A percentile compares a stretch with the other conserved stretches of the same genome.
Evolutionary conservation across 345 rosid species (phyloP).

Genomic region (Angophora floribunda): DNA sequence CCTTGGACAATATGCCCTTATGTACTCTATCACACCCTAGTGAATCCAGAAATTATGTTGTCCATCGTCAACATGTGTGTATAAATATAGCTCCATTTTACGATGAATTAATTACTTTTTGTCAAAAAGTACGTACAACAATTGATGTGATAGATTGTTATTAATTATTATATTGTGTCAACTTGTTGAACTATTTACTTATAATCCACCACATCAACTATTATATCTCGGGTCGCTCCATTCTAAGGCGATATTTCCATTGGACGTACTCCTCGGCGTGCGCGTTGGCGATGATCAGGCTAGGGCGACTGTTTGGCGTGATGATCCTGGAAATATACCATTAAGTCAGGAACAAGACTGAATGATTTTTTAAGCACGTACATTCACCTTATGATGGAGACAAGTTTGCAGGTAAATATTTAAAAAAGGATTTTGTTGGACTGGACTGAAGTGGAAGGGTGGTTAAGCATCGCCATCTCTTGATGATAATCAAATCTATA

Average conservation of each 20-base stretch:
- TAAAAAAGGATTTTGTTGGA: background rate
- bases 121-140: background rate
- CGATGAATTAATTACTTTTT: background rate
- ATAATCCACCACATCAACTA: background rate
- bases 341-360: background rate
- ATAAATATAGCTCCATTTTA: background rate
- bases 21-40: background rate
- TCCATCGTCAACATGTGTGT: background rate
- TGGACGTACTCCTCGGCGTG: background rate
- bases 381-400: background rate
- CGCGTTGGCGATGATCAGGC: background rate
- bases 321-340: background rate
- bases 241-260: background rate
- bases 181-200: background rate
- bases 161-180: background rate
- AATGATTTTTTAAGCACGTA: background rate
- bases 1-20: too few relatives aligned
- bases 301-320: background rate
- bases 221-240: background rate
- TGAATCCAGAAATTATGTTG: background rate
- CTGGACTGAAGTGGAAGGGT: background rate
- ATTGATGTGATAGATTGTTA: background rate
- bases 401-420: background rate
- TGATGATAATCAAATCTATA: background rate
- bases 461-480: background rate